Base-by-base conservation (phyloP, 805 yeast genomes). In the Nakazawaea sp. region DNA sequence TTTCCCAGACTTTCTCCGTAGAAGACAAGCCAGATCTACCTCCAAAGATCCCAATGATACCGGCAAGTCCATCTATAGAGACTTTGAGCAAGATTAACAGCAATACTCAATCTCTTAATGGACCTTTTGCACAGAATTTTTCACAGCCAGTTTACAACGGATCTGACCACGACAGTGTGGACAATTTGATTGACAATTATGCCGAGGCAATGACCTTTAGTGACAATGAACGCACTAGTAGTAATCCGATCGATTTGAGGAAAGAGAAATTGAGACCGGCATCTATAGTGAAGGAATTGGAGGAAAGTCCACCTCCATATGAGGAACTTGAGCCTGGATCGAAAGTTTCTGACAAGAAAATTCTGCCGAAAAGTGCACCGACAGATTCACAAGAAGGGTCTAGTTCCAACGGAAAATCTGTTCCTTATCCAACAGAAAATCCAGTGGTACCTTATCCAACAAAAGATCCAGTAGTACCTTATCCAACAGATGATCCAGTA, bases 161-260 rank as follows among this genome's bases (percentile, higher is more conserved):
- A 10, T 12, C 28, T 6, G n/a, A 26, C 10, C 7, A 26, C 13
- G 16, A 26, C 18, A 38, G 36, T 18, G 35, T 30, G 4, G 41
- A 38, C 13, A 37, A 38, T 21, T 29, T 38, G 34, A 33, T 33
- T 9, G 41, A 38, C 23, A 33, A 24, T 9, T 33, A 38, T 13
- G 30, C 33, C 35, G 34, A 38, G n/a, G 29, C 12, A 4, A 30
- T 24, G 18, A 27, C 24, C n/a, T n/a, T n/a, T n/a, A n/a, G n/a
- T n/a, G n/a, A n/a, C n/a, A n/a, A n/a, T n/a, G n/a, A n/a, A n/a
- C n/a, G n/a, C n/a, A n/a, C n/a, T n/a, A n/a, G n/a, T n/a, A n/a
- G n/a, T n/a, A n/a, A n/a, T n/a, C n/a, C n/a, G n/a, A n/a, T n/a
- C n/a, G n/a, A n/a, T n/a, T n/a, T n/a, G 6, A 15, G 32, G 16